Evolutionary conservation across 2,329 filamentous ascomycete genomes (phyloP).

Genomic region (Verticillium dahliae): DNA sequence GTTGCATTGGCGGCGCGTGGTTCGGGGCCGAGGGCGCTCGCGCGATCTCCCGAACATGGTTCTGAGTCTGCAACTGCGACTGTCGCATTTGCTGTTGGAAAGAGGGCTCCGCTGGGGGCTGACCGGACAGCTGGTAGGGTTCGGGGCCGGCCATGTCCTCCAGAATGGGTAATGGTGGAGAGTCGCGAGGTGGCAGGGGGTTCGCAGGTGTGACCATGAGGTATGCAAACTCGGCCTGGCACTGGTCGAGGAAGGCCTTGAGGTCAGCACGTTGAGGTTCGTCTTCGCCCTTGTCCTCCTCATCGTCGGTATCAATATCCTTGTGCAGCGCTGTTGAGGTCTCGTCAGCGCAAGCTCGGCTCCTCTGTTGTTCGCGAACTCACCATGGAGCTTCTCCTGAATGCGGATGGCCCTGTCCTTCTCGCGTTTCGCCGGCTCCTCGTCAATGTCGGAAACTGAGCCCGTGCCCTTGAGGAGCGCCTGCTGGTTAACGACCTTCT

Average conservation of each 20-base stretch:
- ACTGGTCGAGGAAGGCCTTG: conserved; percentile 57
- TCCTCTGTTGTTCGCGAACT: neutral
- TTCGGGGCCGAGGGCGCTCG: conserved; percentile 46
- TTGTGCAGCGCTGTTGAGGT: neutral
- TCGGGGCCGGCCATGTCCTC: conserved; percentile 54
- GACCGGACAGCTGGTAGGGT: conserved; percentile 36
- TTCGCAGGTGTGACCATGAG: conserved; percentile 63
- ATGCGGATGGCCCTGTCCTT: conserved; percentile 47
- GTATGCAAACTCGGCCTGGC: conserved; percentile 60
- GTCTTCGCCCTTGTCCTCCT: conserved; percentile 40
- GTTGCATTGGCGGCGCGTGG: conserved; percentile 48
- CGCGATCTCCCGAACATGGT: conserved; percentile 49
- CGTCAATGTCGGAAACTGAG: conserved; percentile 29
- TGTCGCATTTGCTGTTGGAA: conserved; percentile 30
- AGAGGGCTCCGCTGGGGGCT: conserved; percentile 35
- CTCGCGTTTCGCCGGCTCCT: conserved; percentile 35
- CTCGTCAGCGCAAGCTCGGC: neutral
- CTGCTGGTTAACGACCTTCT: conserved; percentile 77
- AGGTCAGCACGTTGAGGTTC: conserved; percentile 46
- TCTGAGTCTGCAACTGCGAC: conserved; percentile 38
- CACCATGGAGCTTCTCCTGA: conserved; percentile 42
- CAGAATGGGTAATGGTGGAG: conserved; percentile 49
- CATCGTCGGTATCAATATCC: conserved; percentile 31
- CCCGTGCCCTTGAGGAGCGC: conserved; percentile 57
- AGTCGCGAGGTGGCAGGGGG: conserved; percentile 57